Conservation (phyloP, 202 grass and related monocot species). For the Schoenoplectus tabernaemontani region DNA sequence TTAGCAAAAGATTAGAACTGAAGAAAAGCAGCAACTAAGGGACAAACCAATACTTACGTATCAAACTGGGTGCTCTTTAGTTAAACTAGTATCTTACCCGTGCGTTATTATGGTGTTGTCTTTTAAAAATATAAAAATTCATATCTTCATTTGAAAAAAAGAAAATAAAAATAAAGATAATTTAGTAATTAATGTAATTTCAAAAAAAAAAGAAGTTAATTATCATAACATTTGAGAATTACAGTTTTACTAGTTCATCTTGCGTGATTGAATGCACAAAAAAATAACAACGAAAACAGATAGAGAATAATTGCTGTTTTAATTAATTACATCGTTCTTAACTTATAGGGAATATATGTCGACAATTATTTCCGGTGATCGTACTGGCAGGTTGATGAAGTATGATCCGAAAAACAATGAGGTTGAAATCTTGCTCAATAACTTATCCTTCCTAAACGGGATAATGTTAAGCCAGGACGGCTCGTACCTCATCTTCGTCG, state of each 20-base stretch:
- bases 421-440: constrained; percentile 36
- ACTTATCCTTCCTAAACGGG: constrained; percentile 52
- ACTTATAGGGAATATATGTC: constrained; percentile 47
- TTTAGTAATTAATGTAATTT: no score
- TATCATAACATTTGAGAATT: no score
- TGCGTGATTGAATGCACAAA: background rate
- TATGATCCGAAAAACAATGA: constrained; percentile 30
- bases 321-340: background rate
- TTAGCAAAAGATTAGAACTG: background rate
- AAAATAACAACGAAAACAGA: background rate
- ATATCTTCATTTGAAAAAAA: no score
- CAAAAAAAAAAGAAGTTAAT: no score
- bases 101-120: no score
- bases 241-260: background rate
- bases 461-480: constrained; percentile 43
- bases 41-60: no score
- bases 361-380: constrained; percentile 49
- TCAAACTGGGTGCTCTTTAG: no score
- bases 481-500: constrained; percentile 42
- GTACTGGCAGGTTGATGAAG: constrained; percentile 48
- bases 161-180: no score
- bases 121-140: no score
- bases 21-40: no score
- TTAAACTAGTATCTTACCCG: no score
- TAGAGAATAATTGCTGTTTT: background rate